Evolutionary conservation across 306 rosid species (phyloP), one percentile per base, ranked within the genome.

Genomic region (Lathyrus aphaca): DNA sequence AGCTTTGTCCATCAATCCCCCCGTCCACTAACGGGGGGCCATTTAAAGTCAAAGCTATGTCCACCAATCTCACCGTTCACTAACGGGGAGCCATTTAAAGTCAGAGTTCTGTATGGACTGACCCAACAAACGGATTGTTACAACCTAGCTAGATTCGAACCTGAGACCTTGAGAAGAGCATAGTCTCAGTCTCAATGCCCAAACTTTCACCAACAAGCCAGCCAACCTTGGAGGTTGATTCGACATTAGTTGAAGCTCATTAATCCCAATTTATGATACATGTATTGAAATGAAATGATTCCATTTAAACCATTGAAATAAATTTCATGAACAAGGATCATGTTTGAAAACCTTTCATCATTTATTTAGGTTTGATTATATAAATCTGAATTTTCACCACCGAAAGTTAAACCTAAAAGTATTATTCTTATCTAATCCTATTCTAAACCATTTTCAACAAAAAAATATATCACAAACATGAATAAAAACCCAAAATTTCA

Each of bases 401-500:
- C 40, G 1, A n/a, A 50, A 10, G 18, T 50, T 19, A 44, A 61
- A 15, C 58, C 35, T 12, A 2, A 65, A 55, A 55, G 19, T 21
- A 13, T 32, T 54, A 21, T 18, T 39, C 61, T 71, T 39, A 1
- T 25, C 17, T 19, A 8, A 53, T 53, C 51, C 61, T 67, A 39
- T 59, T 73, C 30, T 61, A 58, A 46, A 46, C 39, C 62, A 45
- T 67, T 50, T 61, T 54, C 53, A 72, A 46, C 13, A 13, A 8
- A 48, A 15, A 51, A 68, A 62, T 15, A 55, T 30, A 68, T 17
- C 69, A 38, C 17, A 57, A 69, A 56, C 60, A 77, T 8, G 40
- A 51, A 63, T 56, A 73, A 77, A 77, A 44, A 68, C 32, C 51
- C 46, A 42, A 68, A 68, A 79, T 48, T 66, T 14, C 16, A 68